These are phyloP conservation scores for Penicillium canariense DNA, from an alignment of 495 filamentous ascomycete genomes.

Conservation along the genomic window DNA sequence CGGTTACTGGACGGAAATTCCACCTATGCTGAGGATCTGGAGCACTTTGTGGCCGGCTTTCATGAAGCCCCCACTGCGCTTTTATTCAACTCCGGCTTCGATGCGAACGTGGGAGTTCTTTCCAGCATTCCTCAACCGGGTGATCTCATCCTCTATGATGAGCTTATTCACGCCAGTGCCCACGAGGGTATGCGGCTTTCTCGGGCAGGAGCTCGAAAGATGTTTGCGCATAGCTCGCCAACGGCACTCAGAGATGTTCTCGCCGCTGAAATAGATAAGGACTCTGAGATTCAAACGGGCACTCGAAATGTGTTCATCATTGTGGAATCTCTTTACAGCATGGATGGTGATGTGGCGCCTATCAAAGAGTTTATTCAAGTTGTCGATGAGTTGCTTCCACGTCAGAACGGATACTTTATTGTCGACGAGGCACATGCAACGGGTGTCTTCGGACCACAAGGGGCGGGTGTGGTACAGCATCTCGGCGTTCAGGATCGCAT, in stretches of 20 bases:
- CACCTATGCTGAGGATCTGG: conserved; percentile 58
- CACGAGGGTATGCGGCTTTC: conserved; percentile 76
- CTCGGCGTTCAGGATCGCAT: conserved; percentile 64
- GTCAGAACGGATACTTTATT: conserved; percentile 62
- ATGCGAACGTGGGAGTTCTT: conserved; percentile 72
- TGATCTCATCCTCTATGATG: conserved; percentile 71
- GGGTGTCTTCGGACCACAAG: conserved; percentile 61
- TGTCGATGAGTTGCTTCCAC: conserved; percentile 55
- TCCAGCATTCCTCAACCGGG: conserved; percentile 63
- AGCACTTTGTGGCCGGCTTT: conserved; percentile 61
- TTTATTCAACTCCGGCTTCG: conserved; percentile 77
- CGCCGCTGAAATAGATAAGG: conserved; percentile 24
- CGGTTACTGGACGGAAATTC: conserved; percentile 64
- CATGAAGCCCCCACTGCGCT: conserved; percentile 62
- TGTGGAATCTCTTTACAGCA: conserved; percentile 76
- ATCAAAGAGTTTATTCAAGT: conserved; percentile 55
- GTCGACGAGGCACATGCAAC: conserved; percentile 81
- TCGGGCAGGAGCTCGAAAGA: conserved; percentile 45
- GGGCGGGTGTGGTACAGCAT: conserved; percentile 65
- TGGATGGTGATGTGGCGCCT: conserved; percentile 76
- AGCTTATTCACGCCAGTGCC: conserved; percentile 71
- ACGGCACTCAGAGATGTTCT: conserved; percentile 42
- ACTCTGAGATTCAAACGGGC: conserved; percentile 32
- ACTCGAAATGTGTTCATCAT: conserved; percentile 57
- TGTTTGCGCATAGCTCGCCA: conserved; percentile 64